Percentiles rank a stretch among this genome's conserved stretches.
Evolutionary conservation across 352 stramenopile species (phyloP).

Genomic region (Globisporangium yorkense): DNA sequence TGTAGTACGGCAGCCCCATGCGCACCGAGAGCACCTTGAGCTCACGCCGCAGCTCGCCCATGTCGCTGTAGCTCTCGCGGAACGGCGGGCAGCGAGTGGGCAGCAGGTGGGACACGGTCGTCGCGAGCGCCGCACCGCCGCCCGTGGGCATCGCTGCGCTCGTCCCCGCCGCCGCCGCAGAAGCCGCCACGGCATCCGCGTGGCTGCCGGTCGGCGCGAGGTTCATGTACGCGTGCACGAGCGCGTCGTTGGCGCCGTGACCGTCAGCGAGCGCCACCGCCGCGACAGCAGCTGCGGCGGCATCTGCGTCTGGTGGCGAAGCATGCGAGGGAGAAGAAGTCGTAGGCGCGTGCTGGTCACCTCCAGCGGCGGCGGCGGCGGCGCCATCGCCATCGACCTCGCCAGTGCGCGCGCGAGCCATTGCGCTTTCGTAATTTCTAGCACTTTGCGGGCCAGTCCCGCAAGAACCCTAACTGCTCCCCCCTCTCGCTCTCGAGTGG

Average conservation of each 20-base stretch:
- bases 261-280: not conserved
- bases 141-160: not conserved
- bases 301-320: not conserved
- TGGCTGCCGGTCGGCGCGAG: not conserved
- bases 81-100: conserved; percentile 41
- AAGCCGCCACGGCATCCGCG: not conserved
- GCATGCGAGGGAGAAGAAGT: not conserved
- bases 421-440: conserved; percentile 15
- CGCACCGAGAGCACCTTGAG: conserved; percentile 75
- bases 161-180: not conserved
- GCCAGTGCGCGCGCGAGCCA: conserved; percentile 7
- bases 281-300: not conserved
- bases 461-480: conserved; percentile 2
- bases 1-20: conserved; percentile 66
- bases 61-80: conserved; percentile 66
- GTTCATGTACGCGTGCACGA: conserved; percentile 18
- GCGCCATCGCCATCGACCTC: conserved; percentile 1
- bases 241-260: conserved; percentile 7
- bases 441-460: conserved; percentile 8
- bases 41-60: conserved; percentile 65
- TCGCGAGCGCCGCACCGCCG: not conserved
- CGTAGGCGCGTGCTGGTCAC: not conserved
- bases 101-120: not conserved
- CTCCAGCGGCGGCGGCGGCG: not conserved
- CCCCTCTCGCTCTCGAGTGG: not conserved